phyloP scores from a whole-genome alignment of 1,139 yeast species.

The Diutina ranongensis region DNA sequence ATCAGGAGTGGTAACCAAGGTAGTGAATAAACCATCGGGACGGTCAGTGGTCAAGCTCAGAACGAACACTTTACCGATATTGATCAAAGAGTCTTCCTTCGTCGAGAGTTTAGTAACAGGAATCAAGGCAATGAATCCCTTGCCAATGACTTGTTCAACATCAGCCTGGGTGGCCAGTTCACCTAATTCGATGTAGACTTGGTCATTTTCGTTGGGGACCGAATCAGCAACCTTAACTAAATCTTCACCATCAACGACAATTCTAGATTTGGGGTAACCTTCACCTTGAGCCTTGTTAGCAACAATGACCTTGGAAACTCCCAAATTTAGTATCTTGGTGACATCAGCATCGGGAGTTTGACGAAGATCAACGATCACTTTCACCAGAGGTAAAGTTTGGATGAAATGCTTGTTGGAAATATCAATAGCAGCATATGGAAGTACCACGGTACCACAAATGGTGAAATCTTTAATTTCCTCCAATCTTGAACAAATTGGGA shows the following conservation, averaged over 20 bases:
- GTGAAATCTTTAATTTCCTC: constrained; percentile 19
- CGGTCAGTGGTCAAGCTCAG: constrained; percentile 67
- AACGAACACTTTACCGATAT: constrained; percentile 43
- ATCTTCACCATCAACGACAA: constrained; percentile 24
- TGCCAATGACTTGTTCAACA: constrained; percentile 20
- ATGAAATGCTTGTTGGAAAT: constrained; percentile 21
- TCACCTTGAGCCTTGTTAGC: constrained; percentile 20
- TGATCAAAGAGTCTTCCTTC: constrained; percentile 21
- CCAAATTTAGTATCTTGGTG: constrained; percentile 53
- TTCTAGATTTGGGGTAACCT: constrained; percentile 49
- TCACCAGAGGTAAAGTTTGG: constrained; percentile 22
- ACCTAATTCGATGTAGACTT: constrained; percentile 22
- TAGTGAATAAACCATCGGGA: constrained; percentile 73
- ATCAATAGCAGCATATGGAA: constrained; percentile 19
- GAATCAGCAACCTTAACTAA: constrained; percentile 16
- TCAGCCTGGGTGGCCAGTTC: constrained; percentile 14
- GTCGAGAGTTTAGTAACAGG: constrained; percentile 29
- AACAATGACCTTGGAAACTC: constrained; percentile 45
- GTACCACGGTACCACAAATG: constrained; percentile 27
- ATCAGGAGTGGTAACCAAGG: constrained; percentile 64
- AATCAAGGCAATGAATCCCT: constrained; percentile 40
- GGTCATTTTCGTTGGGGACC: constrained; percentile 30
- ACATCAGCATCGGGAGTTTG: constrained; percentile 17
- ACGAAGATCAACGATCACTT: constrained; percentile 25
- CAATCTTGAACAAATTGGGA: constrained; percentile 24